These are phyloP conservation scores for Tulasnella calospora DNA, from an alignment of 768 basidiomycete species.

Conservation along the genomic window DNA sequence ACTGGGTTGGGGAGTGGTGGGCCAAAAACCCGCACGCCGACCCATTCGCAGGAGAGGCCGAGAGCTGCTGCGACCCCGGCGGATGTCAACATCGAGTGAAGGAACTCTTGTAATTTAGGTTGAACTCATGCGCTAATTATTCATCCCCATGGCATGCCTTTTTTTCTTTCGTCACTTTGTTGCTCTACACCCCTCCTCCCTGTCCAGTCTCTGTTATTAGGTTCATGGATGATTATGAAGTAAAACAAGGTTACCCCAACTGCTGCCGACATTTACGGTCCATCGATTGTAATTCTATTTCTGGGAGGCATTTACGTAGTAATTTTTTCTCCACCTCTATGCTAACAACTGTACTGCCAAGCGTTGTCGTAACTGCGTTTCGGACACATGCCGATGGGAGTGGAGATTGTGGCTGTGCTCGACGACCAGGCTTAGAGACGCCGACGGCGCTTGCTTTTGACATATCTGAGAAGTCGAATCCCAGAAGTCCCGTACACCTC, in stretches of 20 bases:
- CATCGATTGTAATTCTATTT: too few relatives aligned
- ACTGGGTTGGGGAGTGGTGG: background rate
- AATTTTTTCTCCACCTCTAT: too few relatives aligned
- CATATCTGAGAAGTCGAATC: background rate
- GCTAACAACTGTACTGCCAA: too few relatives aligned
- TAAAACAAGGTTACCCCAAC: too few relatives aligned
- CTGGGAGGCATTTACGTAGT: too few relatives aligned
- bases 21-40: background rate
- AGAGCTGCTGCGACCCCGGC: background rate
- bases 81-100: background rate
- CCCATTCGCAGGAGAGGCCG: constrained; percentile 5
- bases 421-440: background rate
- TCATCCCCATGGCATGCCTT: background rate
- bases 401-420: background rate
- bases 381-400: background rate
- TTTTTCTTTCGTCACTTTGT: too few relatives aligned
- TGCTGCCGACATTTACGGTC: too few relatives aligned
- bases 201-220: too few relatives aligned
- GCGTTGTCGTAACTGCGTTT: too few relatives aligned
- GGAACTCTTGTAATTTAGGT: background rate
- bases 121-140: background rate
- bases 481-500: background rate
- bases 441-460: background rate
- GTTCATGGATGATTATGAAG: too few relatives aligned
- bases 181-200: too few relatives aligned